Conservation (phyloP, 23 red algal species). For the Porphyridium purpureum region DNA sequence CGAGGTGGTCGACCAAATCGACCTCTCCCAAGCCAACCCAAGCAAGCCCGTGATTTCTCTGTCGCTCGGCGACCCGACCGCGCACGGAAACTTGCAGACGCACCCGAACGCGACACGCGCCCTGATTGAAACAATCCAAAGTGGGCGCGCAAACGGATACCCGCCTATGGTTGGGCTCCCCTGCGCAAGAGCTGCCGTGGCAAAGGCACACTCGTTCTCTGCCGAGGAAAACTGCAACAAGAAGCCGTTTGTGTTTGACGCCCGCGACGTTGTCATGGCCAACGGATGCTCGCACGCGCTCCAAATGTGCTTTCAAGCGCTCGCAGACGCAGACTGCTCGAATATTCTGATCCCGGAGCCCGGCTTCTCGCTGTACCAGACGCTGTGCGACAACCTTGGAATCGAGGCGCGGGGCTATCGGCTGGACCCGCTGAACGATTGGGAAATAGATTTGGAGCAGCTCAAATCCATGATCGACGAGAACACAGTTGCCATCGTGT, state of each 20-base stretch:
- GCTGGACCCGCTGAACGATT: slow-evolving; percentile 1
- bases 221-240: no score
- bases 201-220: background rate
- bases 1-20: background rate
- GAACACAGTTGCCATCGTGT: slow-evolving; percentile 4
- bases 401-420: slow-evolving; percentile 4
- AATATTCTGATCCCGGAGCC: slow-evolving; percentile 4
- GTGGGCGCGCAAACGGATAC: slow-evolving; percentile 1
- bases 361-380: slow-evolving; percentile 9
- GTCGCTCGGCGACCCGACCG: slow-evolving; percentile 8
- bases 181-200: slow-evolving; percentile 7
- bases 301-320: slow-evolving; percentile 4
- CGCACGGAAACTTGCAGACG: slow-evolving; percentile 3
- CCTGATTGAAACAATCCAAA: background rate
- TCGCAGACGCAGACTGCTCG: slow-evolving; percentile 1
- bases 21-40: slow-evolving; percentile 3
- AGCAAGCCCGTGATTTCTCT: slow-evolving; percentile 4
- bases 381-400: slow-evolving; percentile 1
- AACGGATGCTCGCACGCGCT: slow-evolving; percentile 4
- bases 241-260: background rate
- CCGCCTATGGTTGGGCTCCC: background rate
- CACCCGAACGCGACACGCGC: background rate
- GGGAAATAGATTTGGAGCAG: slow-evolving; percentile 4
- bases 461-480: background rate
- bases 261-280: slow-evolving; percentile 2